Conservation (phyloP, 1,284 basidiomycete genomes). For the Chondrostereum purpureum region DNA sequence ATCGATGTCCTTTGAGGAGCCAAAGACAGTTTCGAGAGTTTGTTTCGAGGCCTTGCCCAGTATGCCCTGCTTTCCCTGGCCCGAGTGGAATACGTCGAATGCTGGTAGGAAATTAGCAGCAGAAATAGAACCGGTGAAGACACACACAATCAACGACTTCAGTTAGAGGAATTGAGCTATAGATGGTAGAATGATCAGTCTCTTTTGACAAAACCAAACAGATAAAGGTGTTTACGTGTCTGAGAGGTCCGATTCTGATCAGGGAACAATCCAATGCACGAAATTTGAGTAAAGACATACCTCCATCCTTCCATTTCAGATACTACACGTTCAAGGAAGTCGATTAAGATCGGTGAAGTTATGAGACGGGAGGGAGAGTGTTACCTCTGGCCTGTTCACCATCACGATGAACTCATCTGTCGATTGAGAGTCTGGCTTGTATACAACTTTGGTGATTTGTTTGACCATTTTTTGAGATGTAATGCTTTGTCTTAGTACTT, state of each 20-base stretch:
- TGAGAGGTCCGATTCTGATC: conserved; percentile 23
- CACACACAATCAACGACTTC: conserved; percentile 73
- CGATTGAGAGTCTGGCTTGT: conserved; percentile 65
- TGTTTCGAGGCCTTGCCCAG: conserved; percentile 69
- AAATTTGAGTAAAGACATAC: conserved; percentile 33
- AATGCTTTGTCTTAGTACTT: conserved; percentile 11
- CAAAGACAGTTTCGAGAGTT: conserved; percentile 68
- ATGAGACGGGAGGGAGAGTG: conserved; percentile 8
- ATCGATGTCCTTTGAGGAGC: conserved; percentile 56
- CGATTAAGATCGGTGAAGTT: conserved; percentile 16
- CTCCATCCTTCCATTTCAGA: conserved; percentile 74
- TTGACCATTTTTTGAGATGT: conserved; percentile 37
- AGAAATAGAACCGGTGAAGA: conserved; percentile 3
- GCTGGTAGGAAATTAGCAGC: conserved; percentile 26
- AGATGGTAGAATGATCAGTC: conserved; percentile 14
- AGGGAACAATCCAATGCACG: conserved; percentile 20
- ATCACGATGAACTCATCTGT: conserved; percentile 68
- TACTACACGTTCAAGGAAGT: too few relatives aligned
- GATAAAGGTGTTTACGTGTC: conserved; percentile 53
- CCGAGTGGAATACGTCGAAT: conserved; percentile 46
- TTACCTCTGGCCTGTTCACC: conserved; percentile 62
- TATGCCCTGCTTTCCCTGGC: conserved; percentile 66
- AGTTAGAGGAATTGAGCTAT: conserved; percentile 58
- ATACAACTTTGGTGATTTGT: conserved; percentile 60
- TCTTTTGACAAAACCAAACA: conserved; percentile 6